Evolutionary conservation across 352 stramenopile species (phyloP), one percentile per base, ranked within the genome.

Genomic region (Aphanomyces cochlioides): DNA sequence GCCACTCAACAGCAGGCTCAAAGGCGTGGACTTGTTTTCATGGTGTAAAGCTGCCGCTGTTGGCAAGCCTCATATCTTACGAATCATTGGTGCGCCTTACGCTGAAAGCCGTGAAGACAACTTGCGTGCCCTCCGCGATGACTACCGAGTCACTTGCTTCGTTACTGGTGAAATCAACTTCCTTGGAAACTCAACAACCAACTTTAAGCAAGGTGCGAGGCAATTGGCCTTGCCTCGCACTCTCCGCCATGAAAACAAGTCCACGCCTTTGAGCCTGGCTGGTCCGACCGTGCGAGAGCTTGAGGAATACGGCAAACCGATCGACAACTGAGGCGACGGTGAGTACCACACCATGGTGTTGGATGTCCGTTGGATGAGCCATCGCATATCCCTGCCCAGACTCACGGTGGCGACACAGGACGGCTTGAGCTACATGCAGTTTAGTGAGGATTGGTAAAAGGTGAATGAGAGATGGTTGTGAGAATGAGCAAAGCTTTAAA

Each of bases 311-410:
- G 34, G 61, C 48, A 17, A 60, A 34, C 67, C 71, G 10, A 69
- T 78, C 50, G 77, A 85, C 77, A 58, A 82, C 19, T 74, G 74
- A 63, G 77, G 79, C 56, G 79, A 78, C 34, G 79, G 79, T 40
- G 79, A 83, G 60, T 85, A 83, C 72, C 79, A 85, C 58, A 82
- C 79, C 4, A 85, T 85, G 79, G 74, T 74, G 66, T 39, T 80
- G 5, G 57, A 73, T 66, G 79, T 73, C 1, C 77, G 77, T 36
- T 75, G 81, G 12, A 82, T 83, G 72, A 50, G 60, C 41, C 8
- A 60, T 56, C 12, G 34, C 60, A 61, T 77, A 19, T 43, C 28
- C 34, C 38, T 80, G 43, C 34, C 67, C 10, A 7, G 21, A 19
- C 56, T 36, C 17, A n/a, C 10, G 34, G 61, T 70, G 34, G 64